Conservation (phyloP, 2,329 filamentous ascomycete genomes). For the Botryotinia calthae region DNA sequence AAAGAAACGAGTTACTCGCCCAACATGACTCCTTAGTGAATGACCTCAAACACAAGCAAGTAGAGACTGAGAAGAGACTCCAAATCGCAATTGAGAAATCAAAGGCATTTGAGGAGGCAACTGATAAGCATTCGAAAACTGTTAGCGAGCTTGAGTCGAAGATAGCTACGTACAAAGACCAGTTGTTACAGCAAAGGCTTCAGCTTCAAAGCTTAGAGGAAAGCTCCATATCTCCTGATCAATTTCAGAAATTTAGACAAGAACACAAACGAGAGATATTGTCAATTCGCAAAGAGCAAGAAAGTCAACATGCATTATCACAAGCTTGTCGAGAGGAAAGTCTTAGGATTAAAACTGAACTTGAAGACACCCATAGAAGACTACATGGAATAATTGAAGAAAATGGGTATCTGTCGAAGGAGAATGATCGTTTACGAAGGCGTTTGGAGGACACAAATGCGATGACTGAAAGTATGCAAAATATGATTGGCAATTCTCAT, state of each 20-base stretch:
- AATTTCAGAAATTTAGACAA: not conserved
- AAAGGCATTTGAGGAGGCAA: not conserved
- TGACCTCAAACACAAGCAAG: conserved; percentile 13
- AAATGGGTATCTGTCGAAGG: not conserved
- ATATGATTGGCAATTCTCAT: not conserved
- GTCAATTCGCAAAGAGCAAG: conserved; percentile 3
- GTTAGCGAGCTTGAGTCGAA: not conserved
- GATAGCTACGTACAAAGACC: conserved; percentile 2
- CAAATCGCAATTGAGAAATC: not conserved
- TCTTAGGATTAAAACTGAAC: not conserved
- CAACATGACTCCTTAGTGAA: conserved; percentile 12
- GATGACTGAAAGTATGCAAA: not conserved
- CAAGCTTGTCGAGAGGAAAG: not conserved
- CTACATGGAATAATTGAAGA: not conserved
- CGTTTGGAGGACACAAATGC: not conserved
- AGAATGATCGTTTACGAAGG: conserved; percentile 14
- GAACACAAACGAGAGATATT: conserved; percentile 8
- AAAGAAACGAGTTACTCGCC: conserved; percentile 11
- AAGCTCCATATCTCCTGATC: not conserved
- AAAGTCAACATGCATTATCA: not conserved
- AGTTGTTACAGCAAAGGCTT: conserved; percentile 6
- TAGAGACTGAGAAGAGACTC: not conserved
- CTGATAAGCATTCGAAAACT: not conserved
- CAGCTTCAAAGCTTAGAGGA: conserved; percentile 13
- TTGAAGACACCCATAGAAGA: not conserved